Evolutionary conservation across 257 asterid genomes (phyloP), one percentile per base, ranked within the genome.

Genomic region (Nicotiana undulata): DNA sequence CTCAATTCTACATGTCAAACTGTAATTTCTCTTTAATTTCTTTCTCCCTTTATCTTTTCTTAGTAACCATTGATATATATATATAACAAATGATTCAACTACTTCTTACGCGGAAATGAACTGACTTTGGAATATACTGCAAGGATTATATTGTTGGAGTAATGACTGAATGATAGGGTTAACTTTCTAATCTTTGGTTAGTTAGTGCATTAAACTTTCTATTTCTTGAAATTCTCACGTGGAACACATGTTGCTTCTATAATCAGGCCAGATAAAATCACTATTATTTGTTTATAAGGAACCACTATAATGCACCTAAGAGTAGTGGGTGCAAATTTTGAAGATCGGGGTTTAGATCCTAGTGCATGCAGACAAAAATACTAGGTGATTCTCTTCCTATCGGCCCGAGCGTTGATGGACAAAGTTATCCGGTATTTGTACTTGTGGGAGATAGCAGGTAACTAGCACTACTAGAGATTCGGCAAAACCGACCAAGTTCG

Each of bases 1-100:
- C 88, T 82, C 84, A 58, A 81, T 85, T 88, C 58, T 13, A 46
- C 22, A 24, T 65, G 81, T 18, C 40, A 49, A 59, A 60, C n/a
- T 29, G 6, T 24, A 18, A 31, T 15, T 1, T 75, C 34, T 75
- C 5, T 53, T 6, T 26, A 16, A 1, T 59, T 0, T 77, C 53
- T 77, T 34, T 32, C 15, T 40, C 56, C 16, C 63, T 55, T 49
- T n/a, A 49, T 72, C 15, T 24, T 15, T 72, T 24, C 16, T 49
- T 49, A 49, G 4, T 72, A 72, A 15, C 78, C 61, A 74, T 74
- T 74, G 44, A 74, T 74, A 24, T 72, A 11, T 74, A 24, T 72
- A 11, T 68, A 22, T 22, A 70, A 44, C 59, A 70, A 22, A 13
- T 44, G 20, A 40, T 74, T 74, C 78, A 49, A 74, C 79, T 49